Conservation (phyloP, 2,329 filamentous ascomycete species). For the Paracoccidioides lutzii region DNA sequence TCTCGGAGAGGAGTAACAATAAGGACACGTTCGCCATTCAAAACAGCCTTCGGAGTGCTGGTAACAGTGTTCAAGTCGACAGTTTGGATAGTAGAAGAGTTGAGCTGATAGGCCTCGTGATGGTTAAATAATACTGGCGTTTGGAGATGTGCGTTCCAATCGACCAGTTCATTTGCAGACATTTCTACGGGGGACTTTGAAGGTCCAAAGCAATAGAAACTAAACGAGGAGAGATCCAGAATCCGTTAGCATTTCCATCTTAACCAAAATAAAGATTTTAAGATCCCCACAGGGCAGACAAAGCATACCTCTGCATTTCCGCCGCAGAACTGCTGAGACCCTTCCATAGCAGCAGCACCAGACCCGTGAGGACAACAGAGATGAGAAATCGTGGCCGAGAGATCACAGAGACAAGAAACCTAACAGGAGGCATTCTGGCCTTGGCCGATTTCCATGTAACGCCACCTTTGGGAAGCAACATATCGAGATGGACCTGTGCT, state of each 20-base stretch:
- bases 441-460: constrained; percentile 86
- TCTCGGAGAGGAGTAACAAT: constrained; percentile 90
- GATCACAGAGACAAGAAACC: constrained; percentile 56
- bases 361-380: constrained; percentile 54
- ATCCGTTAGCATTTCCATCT: constrained; percentile 2
- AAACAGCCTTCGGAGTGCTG: constrained; percentile 64
- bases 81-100: constrained; percentile 62
- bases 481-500: constrained; percentile 1
- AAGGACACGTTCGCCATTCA: constrained; percentile 75
- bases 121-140: constrained; percentile 96
- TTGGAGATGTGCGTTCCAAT: constrained; percentile 78
- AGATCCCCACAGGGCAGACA: neutral
- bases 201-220: constrained; percentile 95
- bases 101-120: constrained; percentile 75
- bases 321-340: constrained; percentile 66
- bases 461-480: constrained; percentile 85
- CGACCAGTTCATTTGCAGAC: constrained; percentile 75
- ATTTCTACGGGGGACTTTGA: constrained; percentile 93
- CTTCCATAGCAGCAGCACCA: constrained; percentile 76
- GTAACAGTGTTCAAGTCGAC: constrained; percentile 75
- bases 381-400: constrained; percentile 68
- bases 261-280: too few relatives aligned
- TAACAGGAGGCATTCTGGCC: constrained; percentile 62
- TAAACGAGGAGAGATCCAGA: constrained; percentile 27
- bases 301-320: constrained; percentile 75